Percentiles rank a stretch among this genome's conserved stretches.
phyloP scores from a whole-genome alignment of 2,329 filamentous ascomycete species.

The Xylariaceae sp. region DNA sequence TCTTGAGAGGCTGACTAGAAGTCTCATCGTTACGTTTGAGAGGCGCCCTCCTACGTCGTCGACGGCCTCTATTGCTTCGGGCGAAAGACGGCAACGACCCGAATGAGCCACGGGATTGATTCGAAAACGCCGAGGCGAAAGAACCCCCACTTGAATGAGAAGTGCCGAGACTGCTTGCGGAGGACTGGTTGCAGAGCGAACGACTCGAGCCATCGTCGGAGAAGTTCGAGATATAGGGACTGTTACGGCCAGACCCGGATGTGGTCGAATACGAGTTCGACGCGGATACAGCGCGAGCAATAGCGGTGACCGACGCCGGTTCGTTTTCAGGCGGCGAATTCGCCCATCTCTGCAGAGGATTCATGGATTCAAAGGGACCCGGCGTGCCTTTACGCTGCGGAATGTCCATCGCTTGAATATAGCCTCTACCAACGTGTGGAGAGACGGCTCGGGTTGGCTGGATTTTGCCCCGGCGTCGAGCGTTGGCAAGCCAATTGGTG shows the following conservation, averaged over 20 bases:
- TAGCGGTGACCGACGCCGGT: constrained; percentile 54
- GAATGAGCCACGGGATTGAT: constrained; percentile 53
- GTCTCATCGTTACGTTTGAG: constrained; percentile 33
- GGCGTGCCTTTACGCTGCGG: constrained; percentile 57
- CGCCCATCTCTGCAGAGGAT: constrained; percentile 55
- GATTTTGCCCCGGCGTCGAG: constrained; percentile 76
- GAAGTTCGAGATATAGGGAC: constrained; percentile 52
- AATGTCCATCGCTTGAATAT: constrained; percentile 67
- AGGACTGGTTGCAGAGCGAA: constrained; percentile 56
- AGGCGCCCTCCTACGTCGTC: constrained; percentile 44
- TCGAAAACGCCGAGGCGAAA: constrained; percentile 55
- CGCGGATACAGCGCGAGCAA: constrained; percentile 53
- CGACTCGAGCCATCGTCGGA: constrained; percentile 58
- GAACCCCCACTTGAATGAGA: constrained; percentile 57
- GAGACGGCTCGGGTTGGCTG: constrained; percentile 64
- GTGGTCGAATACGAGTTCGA: constrained; percentile 40
- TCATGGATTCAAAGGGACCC: constrained; percentile 46
- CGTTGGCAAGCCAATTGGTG: constrained; percentile 89
- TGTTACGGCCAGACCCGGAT: constrained; percentile 50
- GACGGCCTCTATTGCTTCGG: constrained; percentile 38
- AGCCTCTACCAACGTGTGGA: constrained; percentile 58
- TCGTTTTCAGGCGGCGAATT: constrained; percentile 58
- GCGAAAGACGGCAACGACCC: constrained; percentile 41
- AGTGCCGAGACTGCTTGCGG: constrained; percentile 56
- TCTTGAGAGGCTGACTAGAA: constrained; percentile 44